Base-by-base conservation (phyloP, 2,329 filamentous ascomycete species). In the Botrytis pseudocinerea region DNA sequence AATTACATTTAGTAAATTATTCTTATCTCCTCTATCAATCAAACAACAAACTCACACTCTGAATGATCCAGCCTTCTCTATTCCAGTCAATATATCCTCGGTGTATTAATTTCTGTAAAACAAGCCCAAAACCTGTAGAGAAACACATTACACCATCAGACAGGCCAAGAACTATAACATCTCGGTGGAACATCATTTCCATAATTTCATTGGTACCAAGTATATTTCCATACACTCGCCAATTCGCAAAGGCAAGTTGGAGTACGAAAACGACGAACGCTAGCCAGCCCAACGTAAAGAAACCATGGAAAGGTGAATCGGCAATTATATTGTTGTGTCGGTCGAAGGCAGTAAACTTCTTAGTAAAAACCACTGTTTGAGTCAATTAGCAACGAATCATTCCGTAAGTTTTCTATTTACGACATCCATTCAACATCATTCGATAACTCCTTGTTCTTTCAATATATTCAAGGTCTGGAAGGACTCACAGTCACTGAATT, bases 201-300 rank as follows among this genome's bases (percentile, higher is more conserved):
- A 93, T 85, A 66, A 95, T 92, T 79, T 94, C 91, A 77, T 92
- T 92, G 4, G 85, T 87, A 2, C 92, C 92, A 64, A 94, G 85
- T 1, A 90, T 85, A 72, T 86, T 92, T 48, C 92, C 92, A 76
- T 91, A 87, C n/a, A 84, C 83, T 74, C 86, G 85, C 85, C 89
- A 94, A 78, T 94, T 95, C 59, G 88, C 85, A 46, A 88, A 88
- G 0, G 87, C 90, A 65, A 93, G 89, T 79, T 90, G 90, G 48
- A 92, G 78, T 73, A 94, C 87, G 77, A 92, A 86, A 61, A 94
- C 80, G 10, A 87, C 86, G 75, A 93, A 89, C 14, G 87, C 86
- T 64, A 94, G 86, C 92, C 93, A 95, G 81, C 94, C 94, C 0
- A 95, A 84, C 0, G 90, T 92, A 78, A 93, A 94, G 83, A 95